Percentiles rank a stretch among this genome's conserved stretches.
These are phyloP conservation scores for Stephania cephalantha DNA, from an alignment of 164 flowering plant species.

Conservation along the genomic window DNA sequence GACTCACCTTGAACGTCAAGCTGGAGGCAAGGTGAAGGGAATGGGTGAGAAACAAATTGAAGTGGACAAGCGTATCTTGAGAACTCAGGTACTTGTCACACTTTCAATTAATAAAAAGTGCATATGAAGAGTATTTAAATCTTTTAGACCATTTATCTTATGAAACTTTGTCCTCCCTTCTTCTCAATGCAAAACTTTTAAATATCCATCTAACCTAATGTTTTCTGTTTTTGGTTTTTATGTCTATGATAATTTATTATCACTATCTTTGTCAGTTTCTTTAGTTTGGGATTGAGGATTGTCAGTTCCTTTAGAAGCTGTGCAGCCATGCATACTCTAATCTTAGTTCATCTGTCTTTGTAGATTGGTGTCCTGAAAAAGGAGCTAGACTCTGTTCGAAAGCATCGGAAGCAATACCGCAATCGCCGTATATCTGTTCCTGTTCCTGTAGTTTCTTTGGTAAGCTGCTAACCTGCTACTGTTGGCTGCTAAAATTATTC, in stretches of 20 bases:
- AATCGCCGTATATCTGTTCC: slow-evolving; percentile 75
- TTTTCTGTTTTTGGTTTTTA: not conserved
- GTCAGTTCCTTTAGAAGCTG: not conserved
- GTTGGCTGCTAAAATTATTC: not conserved
- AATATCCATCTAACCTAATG: not conserved
- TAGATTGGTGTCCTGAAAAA: slow-evolving; percentile 78
- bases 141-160: slow-evolving; percentile 4
- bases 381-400: slow-evolving; percentile 84
- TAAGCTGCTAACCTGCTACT: slow-evolving; percentile 22
- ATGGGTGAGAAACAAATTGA: slow-evolving; percentile 99
- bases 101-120: not conserved
- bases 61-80: slow-evolving; percentile 94
- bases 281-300: not conserved
- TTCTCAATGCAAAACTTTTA: not conserved
- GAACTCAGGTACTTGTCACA: slow-evolving; percentile 59
- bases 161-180: not conserved
- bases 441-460: slow-evolving; percentile 92
- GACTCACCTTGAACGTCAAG: slow-evolving; percentile 98
- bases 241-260: not conserved
- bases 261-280: not conserved
- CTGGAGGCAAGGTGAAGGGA: slow-evolving; percentile 94
- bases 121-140: not conserved
- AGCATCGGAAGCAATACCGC: slow-evolving; percentile 83
- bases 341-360: slow-evolving; percentile 13
- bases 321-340: not conserved